Conservation (phyloP, 208 protist genomes). For the Trypanosoma platydactyli region DNA sequence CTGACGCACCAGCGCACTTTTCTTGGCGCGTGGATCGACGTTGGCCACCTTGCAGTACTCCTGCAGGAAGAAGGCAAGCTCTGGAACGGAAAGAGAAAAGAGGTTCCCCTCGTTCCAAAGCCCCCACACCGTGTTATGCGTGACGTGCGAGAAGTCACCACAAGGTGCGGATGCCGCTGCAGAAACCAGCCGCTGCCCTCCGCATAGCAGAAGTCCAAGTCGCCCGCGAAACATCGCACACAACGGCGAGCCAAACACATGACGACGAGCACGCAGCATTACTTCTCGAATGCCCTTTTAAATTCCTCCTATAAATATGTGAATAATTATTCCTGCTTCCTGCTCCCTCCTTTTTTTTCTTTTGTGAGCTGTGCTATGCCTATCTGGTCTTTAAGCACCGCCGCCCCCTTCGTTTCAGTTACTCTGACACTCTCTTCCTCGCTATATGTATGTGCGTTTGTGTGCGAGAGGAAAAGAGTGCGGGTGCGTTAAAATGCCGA, state of each 20-base stretch:
- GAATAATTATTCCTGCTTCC: conserved; percentile 1
- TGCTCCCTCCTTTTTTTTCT: neutral
- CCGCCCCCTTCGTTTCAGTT: neutral
- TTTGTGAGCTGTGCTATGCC: neutral
- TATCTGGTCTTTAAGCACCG: too few species aligned
- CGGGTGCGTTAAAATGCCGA: too few species aligned
- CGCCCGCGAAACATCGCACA: neutral
- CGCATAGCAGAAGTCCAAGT: neutral
- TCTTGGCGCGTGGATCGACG: conserved; percentile 49
- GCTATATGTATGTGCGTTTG: conserved; percentile 1
- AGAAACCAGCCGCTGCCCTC: neutral
- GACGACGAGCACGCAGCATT: conserved; percentile 14
- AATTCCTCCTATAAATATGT: neutral
- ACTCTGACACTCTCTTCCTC: conserved; percentile 12
- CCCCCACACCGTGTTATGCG: conserved; percentile 80
- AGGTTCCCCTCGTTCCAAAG: conserved; percentile 93
- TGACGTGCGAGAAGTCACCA: conserved; percentile 65
- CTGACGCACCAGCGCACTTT: conserved; percentile 83
- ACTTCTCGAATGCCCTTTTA: neutral
- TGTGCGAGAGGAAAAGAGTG: too few species aligned
- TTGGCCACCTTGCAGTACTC: conserved; percentile 46
- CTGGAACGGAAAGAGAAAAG: conserved; percentile 83
- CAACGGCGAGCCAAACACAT: neutral
- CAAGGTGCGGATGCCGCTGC: conserved; percentile 1
- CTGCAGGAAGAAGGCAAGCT: conserved; percentile 75